Evolutionary conservation across 306 rosid genomes (phyloP), one percentile per base, ranked within the genome.

Genomic region (Gastrolobium bilobum): DNA sequence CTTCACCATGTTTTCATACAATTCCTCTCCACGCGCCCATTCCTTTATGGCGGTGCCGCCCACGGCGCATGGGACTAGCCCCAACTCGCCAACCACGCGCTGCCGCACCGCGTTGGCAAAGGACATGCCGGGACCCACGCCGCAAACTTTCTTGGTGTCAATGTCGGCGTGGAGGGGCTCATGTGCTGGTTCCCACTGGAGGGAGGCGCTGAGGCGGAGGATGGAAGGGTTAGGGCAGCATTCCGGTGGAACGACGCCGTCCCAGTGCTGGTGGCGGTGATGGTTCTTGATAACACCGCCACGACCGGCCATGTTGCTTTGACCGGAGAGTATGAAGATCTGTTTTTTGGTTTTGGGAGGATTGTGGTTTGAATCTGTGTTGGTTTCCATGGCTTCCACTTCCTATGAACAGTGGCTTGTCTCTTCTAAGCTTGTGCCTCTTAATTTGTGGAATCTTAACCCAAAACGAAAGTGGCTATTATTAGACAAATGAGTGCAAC

Each of bases 261-360:
- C 89, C 98, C 99, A 94, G 4, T 57, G 78, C 43, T 52, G 74
- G 30, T 68, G 35, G 73, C 76, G 46, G 61, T 48, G 79, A 40
- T 4, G 56, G 11, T 13, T 35, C 59, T 61, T 81, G 33, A 83
- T n/a, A 2, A 90, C 89, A 0, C 98, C 95, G 40, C 97, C 98
- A 0, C 97, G 93, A 5, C 97, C 98, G 10, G 97, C 53, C 97
- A 92, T 92, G 88, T 94, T 94, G 87, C 97, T 94, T 71, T 94
- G 98, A 4, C 98, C 97, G 5, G 97, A 89, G 40, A 94, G 86
- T 46, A 94, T 88, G 85, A 91, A 94, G 84, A 94, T 89, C 37
- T 91, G 91, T 11, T 52, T 79, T 81, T 66, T 73, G 47, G 73
- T 67, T 83, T 68, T 67, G 7, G 81, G 73, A 3, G 81, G 59